phyloP scores from a whole-genome alignment of 495 filamentous ascomycete species.

The Hypoxylon intermedium region DNA sequence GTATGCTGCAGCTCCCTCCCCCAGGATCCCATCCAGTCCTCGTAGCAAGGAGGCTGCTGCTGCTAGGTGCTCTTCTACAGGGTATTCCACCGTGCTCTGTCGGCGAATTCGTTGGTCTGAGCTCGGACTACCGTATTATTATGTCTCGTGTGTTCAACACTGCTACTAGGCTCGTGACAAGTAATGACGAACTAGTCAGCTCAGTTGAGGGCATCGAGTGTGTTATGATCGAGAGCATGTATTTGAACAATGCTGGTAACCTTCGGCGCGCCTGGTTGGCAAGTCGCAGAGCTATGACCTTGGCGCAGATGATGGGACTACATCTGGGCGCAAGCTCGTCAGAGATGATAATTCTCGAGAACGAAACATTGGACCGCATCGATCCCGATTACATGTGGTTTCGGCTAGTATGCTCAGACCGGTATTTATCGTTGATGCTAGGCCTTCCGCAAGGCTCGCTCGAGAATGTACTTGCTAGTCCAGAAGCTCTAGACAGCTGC shows the following conservation, averaged over 20 bases:
- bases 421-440: slow-evolving; percentile 46
- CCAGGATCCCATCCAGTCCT: slow-evolving; percentile 52
- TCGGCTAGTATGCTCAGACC: slow-evolving; percentile 43
- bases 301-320: slow-evolving; percentile 57
- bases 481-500: slow-evolving; percentile 24
- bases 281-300: slow-evolving; percentile 51
- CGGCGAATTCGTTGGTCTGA: slow-evolving; percentile 16
- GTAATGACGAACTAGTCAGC: slow-evolving; percentile 56
- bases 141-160: slow-evolving; percentile 48
- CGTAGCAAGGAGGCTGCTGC: slow-evolving; percentile 54
- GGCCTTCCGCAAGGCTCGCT: slow-evolving; percentile 41
- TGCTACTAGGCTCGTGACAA: slow-evolving; percentile 54
- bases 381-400: slow-evolving; percentile 44
- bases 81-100: slow-evolving; percentile 39
- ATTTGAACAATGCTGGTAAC: slow-evolving; percentile 56
- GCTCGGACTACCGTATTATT: slow-evolving; percentile 35
- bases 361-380: slow-evolving; percentile 11
- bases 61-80: slow-evolving; percentile 53
- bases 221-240: slow-evolving; percentile 58
- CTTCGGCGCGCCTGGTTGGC: slow-evolving; percentile 54
- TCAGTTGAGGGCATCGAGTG: slow-evolving; percentile 59
- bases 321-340: slow-evolving; percentile 33
- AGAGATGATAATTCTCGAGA: slow-evolving; percentile 3
- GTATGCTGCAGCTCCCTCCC: slow-evolving; percentile 48
- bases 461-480: slow-evolving; percentile 33